These are phyloP conservation scores for Xerocomus brunneocitrinus DNA, from an alignment of 768 basidiomycete genomes.

Conservation along the genomic window DNA sequence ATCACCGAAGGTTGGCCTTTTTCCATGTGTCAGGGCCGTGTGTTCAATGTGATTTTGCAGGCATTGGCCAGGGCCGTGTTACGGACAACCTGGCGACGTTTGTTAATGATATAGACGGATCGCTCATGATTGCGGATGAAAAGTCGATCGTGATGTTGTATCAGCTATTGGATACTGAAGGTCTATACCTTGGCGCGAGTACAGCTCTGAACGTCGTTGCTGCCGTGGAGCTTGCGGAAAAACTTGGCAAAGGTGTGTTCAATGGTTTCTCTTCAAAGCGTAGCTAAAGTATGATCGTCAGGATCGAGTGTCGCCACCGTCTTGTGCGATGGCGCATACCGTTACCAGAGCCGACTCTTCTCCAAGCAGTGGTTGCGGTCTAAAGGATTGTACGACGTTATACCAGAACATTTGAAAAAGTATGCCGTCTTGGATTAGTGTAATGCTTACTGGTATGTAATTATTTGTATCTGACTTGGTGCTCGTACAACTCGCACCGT, in stretches of 20 bases:
- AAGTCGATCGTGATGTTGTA: conserved; percentile 94
- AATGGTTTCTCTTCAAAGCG: neutral
- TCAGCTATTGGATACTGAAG: conserved; percentile 85
- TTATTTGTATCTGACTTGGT: neutral
- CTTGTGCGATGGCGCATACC: conserved; percentile 92
- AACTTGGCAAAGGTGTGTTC: conserved; percentile 70
- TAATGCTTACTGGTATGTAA: neutral
- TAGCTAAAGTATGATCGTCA: conserved; percentile 26
- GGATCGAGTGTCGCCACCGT: conserved; percentile 85
- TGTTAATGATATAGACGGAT: conserved; percentile 72
- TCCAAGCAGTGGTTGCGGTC: conserved; percentile 86
- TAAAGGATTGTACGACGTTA: conserved; percentile 72
- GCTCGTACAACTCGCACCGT: neutral
- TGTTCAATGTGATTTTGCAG: conserved; percentile 36
- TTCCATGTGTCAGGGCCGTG: neutral
- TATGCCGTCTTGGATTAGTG: conserved; percentile 78
- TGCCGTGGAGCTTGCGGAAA: conserved; percentile 80
- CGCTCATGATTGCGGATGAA: conserved; percentile 81
- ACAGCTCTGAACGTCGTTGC: conserved; percentile 94
- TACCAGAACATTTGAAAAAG: conserved; percentile 82
- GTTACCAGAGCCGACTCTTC: conserved; percentile 95
- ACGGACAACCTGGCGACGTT: conserved; percentile 88
- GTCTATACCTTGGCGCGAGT: conserved; percentile 91
- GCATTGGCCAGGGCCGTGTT: conserved; percentile 95
- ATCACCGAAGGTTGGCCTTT: conserved; percentile 76